Conservation (phyloP, 805 yeast species). For the Jamesozyma gamospora region DNA sequence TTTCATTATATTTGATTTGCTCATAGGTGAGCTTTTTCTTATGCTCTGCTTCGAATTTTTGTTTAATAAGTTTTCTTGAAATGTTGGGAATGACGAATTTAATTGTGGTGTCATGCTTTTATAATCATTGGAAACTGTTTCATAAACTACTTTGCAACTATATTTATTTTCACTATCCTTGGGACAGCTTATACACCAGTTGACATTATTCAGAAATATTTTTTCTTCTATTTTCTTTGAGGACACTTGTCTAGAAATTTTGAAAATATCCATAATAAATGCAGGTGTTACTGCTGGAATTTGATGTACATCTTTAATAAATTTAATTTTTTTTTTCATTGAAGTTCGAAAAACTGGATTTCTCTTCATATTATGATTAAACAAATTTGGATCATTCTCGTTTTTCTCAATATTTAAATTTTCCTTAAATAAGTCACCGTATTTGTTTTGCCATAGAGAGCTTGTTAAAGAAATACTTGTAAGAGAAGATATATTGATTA, state of each 20-base stretch:
- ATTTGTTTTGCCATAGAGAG: slow-evolving; percentile 24
- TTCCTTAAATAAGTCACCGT: slow-evolving; percentile 18
- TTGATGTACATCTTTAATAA: slow-evolving; percentile 20
- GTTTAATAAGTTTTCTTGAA: too few species aligned
- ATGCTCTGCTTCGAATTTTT: too few species aligned
- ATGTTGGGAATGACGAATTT: too few species aligned
- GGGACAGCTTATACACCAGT: slow-evolving; percentile 29
- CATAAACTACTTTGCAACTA: slow-evolving; percentile 7
- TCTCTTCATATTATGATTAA: slow-evolving; percentile 6
- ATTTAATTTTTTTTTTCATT: slow-evolving; percentile 27
- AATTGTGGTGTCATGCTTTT: too few species aligned
- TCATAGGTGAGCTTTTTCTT: too few species aligned
- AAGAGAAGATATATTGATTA: slow-evolving; percentile 24
- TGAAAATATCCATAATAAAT: slow-evolving; percentile 20
- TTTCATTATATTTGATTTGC: too few species aligned
- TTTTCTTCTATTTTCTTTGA: background rate
- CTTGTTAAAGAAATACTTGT: slow-evolving; percentile 19
- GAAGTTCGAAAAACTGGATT: slow-evolving; percentile 25
- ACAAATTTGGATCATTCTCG: slow-evolving; percentile 1
- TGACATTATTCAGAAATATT: slow-evolving; percentile 19
- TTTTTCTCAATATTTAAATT: slow-evolving; percentile 3
- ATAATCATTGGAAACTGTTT: background rate
- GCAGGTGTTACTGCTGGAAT: slow-evolving; percentile 29
- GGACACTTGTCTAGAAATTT: slow-evolving; percentile 2
- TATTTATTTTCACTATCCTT: slow-evolving; percentile 19